Percentiles rank a stretch among this genome's conserved stretches.
These are phyloP conservation scores for Fusarium sp. DNA, from an alignment of 2,329 filamentous ascomycete species.

Conservation along the genomic window DNA sequence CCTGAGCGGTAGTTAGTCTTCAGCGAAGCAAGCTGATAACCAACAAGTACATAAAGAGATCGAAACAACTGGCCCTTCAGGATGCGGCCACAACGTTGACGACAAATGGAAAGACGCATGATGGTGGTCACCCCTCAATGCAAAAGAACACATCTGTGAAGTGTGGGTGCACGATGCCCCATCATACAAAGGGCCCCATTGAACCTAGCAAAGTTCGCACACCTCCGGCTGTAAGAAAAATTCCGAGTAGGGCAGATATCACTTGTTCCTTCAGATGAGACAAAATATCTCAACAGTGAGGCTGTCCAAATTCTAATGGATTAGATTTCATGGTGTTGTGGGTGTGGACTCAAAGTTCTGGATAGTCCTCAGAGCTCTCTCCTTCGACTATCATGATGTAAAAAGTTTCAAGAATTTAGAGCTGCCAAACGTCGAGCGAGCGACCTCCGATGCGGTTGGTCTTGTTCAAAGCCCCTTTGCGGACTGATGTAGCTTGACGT, in stretches of 20 bases:
- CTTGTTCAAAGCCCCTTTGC: conserved; percentile 37
- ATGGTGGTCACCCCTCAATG: conserved; percentile 39
- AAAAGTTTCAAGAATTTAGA: conserved; percentile 16
- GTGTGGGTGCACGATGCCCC: conserved; percentile 41
- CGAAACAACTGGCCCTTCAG: conserved; percentile 8
- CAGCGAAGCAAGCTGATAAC: not conserved
- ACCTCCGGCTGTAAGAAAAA: not conserved
- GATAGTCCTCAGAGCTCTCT: not conserved
- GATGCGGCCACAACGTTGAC: conserved; percentile 15
- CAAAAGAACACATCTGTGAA: conserved; percentile 39
- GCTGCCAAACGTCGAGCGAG: conserved; percentile 28
- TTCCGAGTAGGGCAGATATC: not conserved
- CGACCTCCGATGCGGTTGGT: conserved; percentile 39
- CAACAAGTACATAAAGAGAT: conserved; percentile 7
- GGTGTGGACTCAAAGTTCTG: not conserved
- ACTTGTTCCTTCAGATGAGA: not conserved
- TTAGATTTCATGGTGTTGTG: not conserved
- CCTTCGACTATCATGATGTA: conserved; percentile 34
- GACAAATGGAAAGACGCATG: conserved; percentile 33
- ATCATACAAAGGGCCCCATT: conserved; percentile 42
- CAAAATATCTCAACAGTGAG: not conserved
- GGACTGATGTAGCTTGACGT: conserved; percentile 47
- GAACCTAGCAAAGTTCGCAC: conserved; percentile 32
- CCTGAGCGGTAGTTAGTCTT: conserved; percentile 1
- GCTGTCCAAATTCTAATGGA: not conserved